phyloP scores from a whole-genome alignment of 768 basidiomycete genomes.

The Boletellus emodensis region DNA sequence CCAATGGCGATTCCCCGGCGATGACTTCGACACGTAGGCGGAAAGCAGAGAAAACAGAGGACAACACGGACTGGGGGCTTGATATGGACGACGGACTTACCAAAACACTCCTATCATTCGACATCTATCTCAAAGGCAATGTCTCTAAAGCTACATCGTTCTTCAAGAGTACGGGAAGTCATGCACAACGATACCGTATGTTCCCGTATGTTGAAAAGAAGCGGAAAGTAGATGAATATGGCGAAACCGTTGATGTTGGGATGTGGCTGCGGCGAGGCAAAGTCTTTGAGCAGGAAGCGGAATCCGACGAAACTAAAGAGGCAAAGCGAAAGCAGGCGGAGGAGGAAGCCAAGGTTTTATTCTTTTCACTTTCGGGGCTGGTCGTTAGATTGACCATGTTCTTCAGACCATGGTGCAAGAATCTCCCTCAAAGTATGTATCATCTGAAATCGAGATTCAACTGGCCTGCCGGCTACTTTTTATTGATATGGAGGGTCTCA shows the following conservation, averaged over 20 bases:
- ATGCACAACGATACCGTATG: conserved; percentile 87
- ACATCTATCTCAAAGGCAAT: conserved; percentile 97
- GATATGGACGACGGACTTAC: conserved; percentile 75
- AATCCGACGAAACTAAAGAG: conserved; percentile 76
- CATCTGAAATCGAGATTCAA: conserved; percentile 70
- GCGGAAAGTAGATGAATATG: conserved; percentile 89
- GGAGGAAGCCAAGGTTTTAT: conserved; percentile 68
- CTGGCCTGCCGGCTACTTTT: conserved; percentile 84
- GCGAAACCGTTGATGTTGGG: conserved; percentile 91
- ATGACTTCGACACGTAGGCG: conserved; percentile 31
- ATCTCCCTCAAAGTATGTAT: conserved; percentile 88
- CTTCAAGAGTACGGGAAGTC: conserved; percentile 73
- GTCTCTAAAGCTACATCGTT: conserved; percentile 82
- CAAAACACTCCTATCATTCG: conserved; percentile 79
- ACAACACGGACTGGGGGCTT: conserved; percentile 62
- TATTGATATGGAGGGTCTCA: conserved; percentile 94
- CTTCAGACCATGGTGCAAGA: conserved; percentile 72
- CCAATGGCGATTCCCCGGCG: conserved; percentile 30
- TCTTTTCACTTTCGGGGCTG: neutral
- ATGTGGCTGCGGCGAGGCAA: conserved; percentile 94
- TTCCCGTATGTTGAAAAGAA: conserved; percentile 96
- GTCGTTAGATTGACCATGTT: conserved; percentile 2
- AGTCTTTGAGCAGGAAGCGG: conserved; percentile 85
- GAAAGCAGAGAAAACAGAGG: conserved; percentile 46
- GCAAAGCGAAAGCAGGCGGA: conserved; percentile 60